Percentiles rank a stretch among this genome's conserved stretches.
Evolutionary conservation across 495 filamentous ascomycete species (phyloP).

Genomic region (Choiromyces venosus): DNA sequence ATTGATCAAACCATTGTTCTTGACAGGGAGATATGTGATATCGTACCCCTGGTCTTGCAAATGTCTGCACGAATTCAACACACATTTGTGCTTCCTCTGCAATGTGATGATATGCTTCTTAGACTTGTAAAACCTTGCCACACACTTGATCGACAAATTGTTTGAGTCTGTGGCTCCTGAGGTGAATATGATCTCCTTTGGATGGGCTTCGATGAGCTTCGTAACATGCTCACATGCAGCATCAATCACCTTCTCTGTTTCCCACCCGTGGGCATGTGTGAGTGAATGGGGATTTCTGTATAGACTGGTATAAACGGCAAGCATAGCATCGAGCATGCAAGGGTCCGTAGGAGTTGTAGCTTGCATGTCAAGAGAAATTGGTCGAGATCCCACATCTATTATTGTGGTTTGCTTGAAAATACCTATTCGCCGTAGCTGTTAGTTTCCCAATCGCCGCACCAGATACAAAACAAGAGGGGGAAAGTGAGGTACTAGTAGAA

Average conservation of each 20-base stretch:
- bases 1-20: slow-evolving; percentile 71
- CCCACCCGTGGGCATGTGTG: slow-evolving; percentile 98
- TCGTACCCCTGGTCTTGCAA: slow-evolving; percentile 91
- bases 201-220: too few relatives aligned
- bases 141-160: slow-evolving; percentile 99
- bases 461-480: not conserved
- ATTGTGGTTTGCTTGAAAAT: too few relatives aligned
- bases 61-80: too few relatives aligned
- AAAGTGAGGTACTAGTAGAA: slow-evolving; percentile 28
- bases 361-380: slow-evolving; percentile 99
- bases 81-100: too few relatives aligned
- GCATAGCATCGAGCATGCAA: slow-evolving; percentile 90
- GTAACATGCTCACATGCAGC: slow-evolving; percentile 77
- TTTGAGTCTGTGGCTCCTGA: slow-evolving; percentile 97
- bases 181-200: too few relatives aligned
- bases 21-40: slow-evolving; percentile 88
- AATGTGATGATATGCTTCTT: too few relatives aligned
- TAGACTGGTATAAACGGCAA: slow-evolving; percentile 84
- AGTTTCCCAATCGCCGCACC: not conserved
- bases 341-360: too few relatives aligned
- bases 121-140: too few relatives aligned
- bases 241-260: slow-evolving; percentile 89
- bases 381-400: slow-evolving; percentile 87
- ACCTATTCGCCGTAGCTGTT: not conserved
- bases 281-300: slow-evolving; percentile 97